Percentiles rank a stretch among this genome's conserved stretches.
These are phyloP conservation scores for Colletotrichum karsti DNA, from an alignment of 2,329 filamentous ascomycete genomes.

Conservation along the genomic window DNA sequence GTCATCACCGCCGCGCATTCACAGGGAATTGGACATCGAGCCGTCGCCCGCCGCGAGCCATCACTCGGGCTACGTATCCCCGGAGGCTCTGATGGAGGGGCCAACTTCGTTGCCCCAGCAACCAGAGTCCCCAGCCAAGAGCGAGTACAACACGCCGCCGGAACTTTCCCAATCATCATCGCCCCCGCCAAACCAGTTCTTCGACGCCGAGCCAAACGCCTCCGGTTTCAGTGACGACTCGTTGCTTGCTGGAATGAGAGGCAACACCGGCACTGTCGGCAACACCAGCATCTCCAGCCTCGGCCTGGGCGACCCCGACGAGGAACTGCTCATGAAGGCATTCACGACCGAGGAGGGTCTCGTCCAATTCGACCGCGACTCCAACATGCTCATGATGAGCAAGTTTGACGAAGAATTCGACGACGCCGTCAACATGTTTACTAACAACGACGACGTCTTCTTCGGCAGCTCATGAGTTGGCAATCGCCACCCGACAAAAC, in stretches of 20 bases:
- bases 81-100: constrained; percentile 51
- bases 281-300: constrained; percentile 29
- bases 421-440: constrained; percentile 59
- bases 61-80: constrained; percentile 56
- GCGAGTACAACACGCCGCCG: constrained; percentile 66
- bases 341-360: constrained; percentile 54
- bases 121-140: constrained; percentile 59
- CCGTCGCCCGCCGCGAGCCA: constrained; percentile 52
- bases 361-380: constrained; percentile 53
- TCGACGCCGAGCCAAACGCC: constrained; percentile 53
- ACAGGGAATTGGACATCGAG: constrained; percentile 41
- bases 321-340: constrained; percentile 54
- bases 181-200: constrained; percentile 58
- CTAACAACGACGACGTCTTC: constrained; percentile 59
- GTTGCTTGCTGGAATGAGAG: constrained; percentile 36
- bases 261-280: constrained; percentile 1
- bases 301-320: constrained; percentile 48
- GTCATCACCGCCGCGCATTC: constrained; percentile 36
- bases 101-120: constrained; percentile 40
- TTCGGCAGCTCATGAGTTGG: constrained; percentile 47
- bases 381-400: constrained; percentile 57
- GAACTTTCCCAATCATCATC: constrained; percentile 70
- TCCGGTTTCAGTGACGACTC: constrained; percentile 38
- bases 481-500: neutral
- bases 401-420: constrained; percentile 65